Evolutionary conservation across 2,329 filamentous ascomycete genomes (phyloP).

Genomic region (Penicillium sp.): DNA sequence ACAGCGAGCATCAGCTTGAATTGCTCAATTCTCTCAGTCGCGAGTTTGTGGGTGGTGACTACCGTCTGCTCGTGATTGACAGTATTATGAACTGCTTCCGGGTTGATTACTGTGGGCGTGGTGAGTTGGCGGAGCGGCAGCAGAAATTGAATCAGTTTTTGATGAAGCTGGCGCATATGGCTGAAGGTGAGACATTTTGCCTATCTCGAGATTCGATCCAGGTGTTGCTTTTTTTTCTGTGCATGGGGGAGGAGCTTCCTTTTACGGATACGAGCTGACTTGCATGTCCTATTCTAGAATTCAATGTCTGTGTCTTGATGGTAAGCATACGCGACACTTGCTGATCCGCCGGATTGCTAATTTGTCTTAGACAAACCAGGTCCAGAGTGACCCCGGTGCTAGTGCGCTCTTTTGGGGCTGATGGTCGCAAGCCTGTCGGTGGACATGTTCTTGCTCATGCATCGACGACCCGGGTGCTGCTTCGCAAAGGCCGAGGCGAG

Average conservation of each 20-base stretch:
- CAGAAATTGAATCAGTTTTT: constrained; percentile 63
- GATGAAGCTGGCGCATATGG: constrained; percentile 59
- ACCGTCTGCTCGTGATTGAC: constrained; percentile 62
- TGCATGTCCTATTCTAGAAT: constrained; percentile 44
- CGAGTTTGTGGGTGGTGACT: constrained; percentile 59
- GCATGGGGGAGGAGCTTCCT: neutral
- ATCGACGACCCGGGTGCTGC: constrained; percentile 60
- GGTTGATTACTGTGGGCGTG: constrained; percentile 62
- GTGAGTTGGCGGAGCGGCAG: constrained; percentile 63
- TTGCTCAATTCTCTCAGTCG: constrained; percentile 57
- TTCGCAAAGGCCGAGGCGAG: constrained; percentile 64
- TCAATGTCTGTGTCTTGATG: constrained; percentile 62
- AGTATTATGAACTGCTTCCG: constrained; percentile 66
- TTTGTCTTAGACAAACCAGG: constrained; percentile 58
- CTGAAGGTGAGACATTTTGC: constrained; percentile 47
- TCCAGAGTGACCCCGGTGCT: constrained; percentile 65
- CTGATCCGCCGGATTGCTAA: constrained; percentile 1
- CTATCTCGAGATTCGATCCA: neutral
- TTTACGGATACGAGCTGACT: constrained; percentile 7
- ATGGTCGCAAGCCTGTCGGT: constrained; percentile 62
- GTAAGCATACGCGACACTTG: constrained; percentile 30
- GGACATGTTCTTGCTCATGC: constrained; percentile 66
- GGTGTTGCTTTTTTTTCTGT: neutral
- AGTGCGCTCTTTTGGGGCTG: constrained; percentile 61
- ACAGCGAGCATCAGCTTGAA: constrained; percentile 63